These are phyloP conservation scores for Stephanocyclus meneghinianus DNA, from an alignment of 352 stramenopile genomes.

Conservation along the genomic window DNA sequence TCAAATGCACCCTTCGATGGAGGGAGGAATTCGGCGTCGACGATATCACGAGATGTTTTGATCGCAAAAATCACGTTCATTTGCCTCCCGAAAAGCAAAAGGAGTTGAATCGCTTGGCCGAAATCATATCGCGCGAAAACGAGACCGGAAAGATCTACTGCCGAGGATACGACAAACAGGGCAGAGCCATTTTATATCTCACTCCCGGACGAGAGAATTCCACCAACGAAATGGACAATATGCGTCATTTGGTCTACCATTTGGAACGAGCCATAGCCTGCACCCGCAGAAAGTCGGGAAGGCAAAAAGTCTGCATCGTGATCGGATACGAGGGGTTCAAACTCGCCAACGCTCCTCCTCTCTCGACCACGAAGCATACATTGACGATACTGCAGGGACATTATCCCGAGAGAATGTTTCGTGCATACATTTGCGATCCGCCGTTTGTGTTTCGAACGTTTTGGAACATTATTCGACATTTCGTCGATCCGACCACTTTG, in stretches of 20 bases:
- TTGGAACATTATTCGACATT: slow-evolving; percentile 67
- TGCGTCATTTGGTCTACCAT: slow-evolving; percentile 78
- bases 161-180: slow-evolving; percentile 60
- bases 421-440: slow-evolving; percentile 70
- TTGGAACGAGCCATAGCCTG: slow-evolving; percentile 74
- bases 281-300: slow-evolving; percentile 50
- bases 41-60: slow-evolving; percentile 53
- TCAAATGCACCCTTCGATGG: slow-evolving; percentile 68
- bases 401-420: slow-evolving; percentile 72
- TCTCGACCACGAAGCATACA: slow-evolving; percentile 61
- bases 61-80: neutral
- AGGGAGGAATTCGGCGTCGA: slow-evolving; percentile 69
- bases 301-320: slow-evolving; percentile 70
- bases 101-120: slow-evolving; percentile 33
- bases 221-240: slow-evolving; percentile 67
- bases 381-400: slow-evolving; percentile 73
- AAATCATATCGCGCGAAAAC: slow-evolving; percentile 65
- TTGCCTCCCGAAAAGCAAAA: slow-evolving; percentile 24
- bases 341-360: slow-evolving; percentile 58
- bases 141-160: slow-evolving; percentile 74
- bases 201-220: slow-evolving; percentile 68
- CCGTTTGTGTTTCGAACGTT: slow-evolving; percentile 74
- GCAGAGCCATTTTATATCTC: slow-evolving; percentile 69
- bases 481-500: slow-evolving; percentile 75
- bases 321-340: slow-evolving; percentile 75